Conservation (phyloP, 2,329 filamentous ascomycete genomes). For the Aaosphaeria arxii region DNA sequence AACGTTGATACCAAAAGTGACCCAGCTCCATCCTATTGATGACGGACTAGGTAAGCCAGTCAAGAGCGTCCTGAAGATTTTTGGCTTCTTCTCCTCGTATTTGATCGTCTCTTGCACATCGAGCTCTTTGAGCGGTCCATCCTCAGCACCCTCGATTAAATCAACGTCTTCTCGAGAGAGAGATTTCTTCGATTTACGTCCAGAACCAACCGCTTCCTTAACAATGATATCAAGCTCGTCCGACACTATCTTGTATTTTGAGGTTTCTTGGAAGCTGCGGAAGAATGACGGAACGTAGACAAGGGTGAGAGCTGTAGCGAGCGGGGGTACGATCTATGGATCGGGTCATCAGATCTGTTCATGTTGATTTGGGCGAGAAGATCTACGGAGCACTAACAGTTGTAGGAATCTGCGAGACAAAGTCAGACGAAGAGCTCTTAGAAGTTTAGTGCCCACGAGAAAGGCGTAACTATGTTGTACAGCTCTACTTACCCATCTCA, state of each 20-base stretch:
- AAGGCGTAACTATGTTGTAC: neutral
- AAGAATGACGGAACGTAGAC: slow-evolving; percentile 66
- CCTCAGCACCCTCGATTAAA: slow-evolving; percentile 40
- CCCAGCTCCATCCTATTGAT: slow-evolving; percentile 62
- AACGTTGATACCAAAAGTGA: slow-evolving; percentile 71
- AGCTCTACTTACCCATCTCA: slow-evolving; percentile 56
- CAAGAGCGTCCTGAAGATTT: slow-evolving; percentile 64
- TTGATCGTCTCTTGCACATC: slow-evolving; percentile 63
- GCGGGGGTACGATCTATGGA: slow-evolving; percentile 37
- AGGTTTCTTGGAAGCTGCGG: slow-evolving; percentile 55
- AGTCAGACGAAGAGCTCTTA: neutral
- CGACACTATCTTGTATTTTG: slow-evolving; percentile 55
- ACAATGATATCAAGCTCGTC: slow-evolving; percentile 56
- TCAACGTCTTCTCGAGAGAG: slow-evolving; percentile 23
- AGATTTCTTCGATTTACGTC: slow-evolving; percentile 21
- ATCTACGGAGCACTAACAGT: slow-evolving; percentile 18
- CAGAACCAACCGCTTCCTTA: slow-evolving; percentile 36
- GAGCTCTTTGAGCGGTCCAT: slow-evolving; percentile 43
- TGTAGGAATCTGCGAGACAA: slow-evolving; percentile 26
- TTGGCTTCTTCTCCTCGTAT: slow-evolving; percentile 56
- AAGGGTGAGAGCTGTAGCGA: slow-evolving; percentile 61
- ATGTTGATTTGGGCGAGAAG: slow-evolving; percentile 7
- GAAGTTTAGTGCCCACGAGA: no score
- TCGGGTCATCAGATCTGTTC: no score
- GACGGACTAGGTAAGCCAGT: slow-evolving; percentile 72